Evolutionary conservation across 805 yeast species (phyloP), one percentile per base, ranked within the genome.

Genomic region (Kuraishia molischiana): DNA sequence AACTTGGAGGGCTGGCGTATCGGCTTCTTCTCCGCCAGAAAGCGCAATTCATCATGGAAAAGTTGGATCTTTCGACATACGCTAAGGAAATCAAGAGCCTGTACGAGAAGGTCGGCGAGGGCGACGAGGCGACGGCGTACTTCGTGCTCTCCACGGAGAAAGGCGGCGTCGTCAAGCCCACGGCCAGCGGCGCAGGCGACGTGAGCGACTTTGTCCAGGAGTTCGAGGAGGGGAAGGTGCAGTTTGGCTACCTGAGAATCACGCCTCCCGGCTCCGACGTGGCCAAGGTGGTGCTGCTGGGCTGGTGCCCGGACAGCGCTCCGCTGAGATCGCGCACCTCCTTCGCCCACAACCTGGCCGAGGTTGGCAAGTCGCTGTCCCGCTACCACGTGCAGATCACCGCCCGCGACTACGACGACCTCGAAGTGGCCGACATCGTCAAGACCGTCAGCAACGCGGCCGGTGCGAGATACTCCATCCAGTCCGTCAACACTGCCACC

Each of bases 291-390:
- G 72, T 90, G 24, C 66, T 92, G 35, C 68, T 92, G 29, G 97
- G 97, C 37, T 90, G 96, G 96, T 85, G 95, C 62, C 98, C 98
- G 5, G 97, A 92, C 58, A 85, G 90, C 40, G 89, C 95, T 18
- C 95, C 97, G 45, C 69, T 67, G 53, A 82, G 79, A 53, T 67
- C 80, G 20, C 73, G 86, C 49, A 72, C 85, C 34, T 78, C 87
- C 2, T 84, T 79, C 60, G 87, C 90, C 20, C 62, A 76, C 42
- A 84, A 83, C 58, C 79, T 82, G 47, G 86, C 85, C 30, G 84
- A 79, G 30, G 83, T 84, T 17, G 74, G 87, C 20, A 76, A 69
- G 41, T 66, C 76, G 17, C 67, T 84, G 51, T 69, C 69, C 47
- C 95, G 95, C 34, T 92, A 90, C 62, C 98, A 92, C 56, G 89